Conservation (phyloP, 108 stramenopile species). For the Skeletonema costatum region DNA sequence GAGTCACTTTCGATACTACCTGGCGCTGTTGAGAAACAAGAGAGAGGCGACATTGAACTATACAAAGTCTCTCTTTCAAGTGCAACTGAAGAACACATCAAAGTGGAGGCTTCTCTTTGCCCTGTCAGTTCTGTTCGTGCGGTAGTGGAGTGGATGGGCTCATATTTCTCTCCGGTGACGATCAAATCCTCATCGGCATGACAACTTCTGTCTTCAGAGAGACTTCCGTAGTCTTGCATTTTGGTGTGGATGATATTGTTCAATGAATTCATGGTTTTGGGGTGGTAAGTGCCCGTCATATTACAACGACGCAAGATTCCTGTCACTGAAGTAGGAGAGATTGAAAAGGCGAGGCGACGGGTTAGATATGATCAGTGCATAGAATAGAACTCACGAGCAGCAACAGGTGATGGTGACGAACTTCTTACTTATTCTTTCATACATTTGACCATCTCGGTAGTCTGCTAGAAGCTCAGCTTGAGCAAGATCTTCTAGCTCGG, state of each 20-base stretch:
- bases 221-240: background rate
- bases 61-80: too few relatives aligned
- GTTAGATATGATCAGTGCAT: background rate
- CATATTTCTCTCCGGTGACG: background rate
- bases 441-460: background rate
- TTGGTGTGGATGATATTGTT: background rate
- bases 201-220: background rate
- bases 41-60: too few relatives aligned
- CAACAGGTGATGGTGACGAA: too few relatives aligned
- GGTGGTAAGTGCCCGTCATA: background rate
- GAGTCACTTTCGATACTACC: background rate
- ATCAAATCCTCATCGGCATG: background rate
- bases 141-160: background rate
- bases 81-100: too few relatives aligned
- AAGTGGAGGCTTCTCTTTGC: too few relatives aligned
- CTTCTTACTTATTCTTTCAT: background rate
- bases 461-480: background rate
- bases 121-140: too few relatives aligned
- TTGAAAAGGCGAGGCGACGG: background rate
- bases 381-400: background rate
- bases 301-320: background rate
- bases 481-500: background rate
- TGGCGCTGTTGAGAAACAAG: background rate
- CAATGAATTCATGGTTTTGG: background rate
- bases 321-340: background rate